Conservation (phyloP, 2,329 filamentous ascomycete species). For the Penicillium carneum region DNA sequence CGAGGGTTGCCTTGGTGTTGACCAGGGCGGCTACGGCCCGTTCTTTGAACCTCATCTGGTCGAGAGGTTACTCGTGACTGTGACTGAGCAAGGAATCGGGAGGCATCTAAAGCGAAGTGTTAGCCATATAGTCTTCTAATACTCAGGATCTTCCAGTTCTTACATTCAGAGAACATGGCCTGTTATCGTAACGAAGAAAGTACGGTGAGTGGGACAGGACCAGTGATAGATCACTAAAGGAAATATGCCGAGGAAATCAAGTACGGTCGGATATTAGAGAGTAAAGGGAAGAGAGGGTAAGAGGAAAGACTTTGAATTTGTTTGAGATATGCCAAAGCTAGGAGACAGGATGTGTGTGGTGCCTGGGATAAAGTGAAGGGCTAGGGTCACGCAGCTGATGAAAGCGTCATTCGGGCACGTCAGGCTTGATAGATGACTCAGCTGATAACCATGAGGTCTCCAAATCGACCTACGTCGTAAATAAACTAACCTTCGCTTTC, state of each 20-base stretch:
- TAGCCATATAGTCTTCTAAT: conserved; percentile 13
- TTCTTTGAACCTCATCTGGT: conserved; percentile 59
- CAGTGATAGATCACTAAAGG: conserved; percentile 1
- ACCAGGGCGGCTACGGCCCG: conserved; percentile 58
- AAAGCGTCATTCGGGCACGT: conserved; percentile 49
- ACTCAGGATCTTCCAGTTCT: conserved; percentile 46
- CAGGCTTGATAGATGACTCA: conserved; percentile 49
- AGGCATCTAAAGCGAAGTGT: conserved; percentile 75
- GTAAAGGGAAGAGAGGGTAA: neutral
- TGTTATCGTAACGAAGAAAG: conserved; percentile 25
- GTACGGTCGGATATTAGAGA: conserved; percentile 1
- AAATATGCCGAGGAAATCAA: conserved; percentile 8
- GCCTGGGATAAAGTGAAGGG: conserved; percentile 2
- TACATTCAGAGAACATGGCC: conserved; percentile 89
- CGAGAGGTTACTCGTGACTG: conserved; percentile 86
- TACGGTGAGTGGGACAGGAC: conserved; percentile 12
- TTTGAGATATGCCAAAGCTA: conserved; percentile 16
- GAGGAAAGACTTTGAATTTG: neutral
- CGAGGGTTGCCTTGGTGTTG: conserved; percentile 56
- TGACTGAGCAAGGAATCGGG: conserved; percentile 93
- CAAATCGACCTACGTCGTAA: neutral
- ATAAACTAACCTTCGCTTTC: conserved; percentile 14
- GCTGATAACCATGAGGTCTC: conserved; percentile 29
- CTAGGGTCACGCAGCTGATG: conserved; percentile 33
- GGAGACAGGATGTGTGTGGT: neutral